A percentile compares a stretch with the other conserved stretches of the same genome.
phyloP scores from a whole-genome alignment of 257 asterid species.

The Prunella vulgaris region DNA sequence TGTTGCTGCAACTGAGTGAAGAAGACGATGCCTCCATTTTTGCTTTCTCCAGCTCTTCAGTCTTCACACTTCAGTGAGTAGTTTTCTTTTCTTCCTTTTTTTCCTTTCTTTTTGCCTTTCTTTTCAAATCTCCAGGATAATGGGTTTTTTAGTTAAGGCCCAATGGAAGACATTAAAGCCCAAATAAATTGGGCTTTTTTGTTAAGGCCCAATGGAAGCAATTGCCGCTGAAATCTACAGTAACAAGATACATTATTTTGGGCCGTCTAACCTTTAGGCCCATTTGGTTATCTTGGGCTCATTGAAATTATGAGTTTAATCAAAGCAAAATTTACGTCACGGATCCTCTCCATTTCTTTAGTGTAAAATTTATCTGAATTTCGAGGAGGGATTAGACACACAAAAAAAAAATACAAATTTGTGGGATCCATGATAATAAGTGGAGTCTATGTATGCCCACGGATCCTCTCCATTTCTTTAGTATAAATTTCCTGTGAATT shows the following conservation, averaged over 20 bases:
- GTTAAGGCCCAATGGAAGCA: neutral
- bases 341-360: too few relatives aligned
- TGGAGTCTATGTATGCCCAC: too few relatives aligned
- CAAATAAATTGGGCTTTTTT: neutral
- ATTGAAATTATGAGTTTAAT: too few relatives aligned
- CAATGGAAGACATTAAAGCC: neutral
- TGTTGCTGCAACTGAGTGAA: constrained; percentile 30
- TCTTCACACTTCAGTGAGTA: neutral
- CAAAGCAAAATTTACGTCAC: too few relatives aligned
- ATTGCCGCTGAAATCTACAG: neutral
- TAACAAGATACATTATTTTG: neutral
- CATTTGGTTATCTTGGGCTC: neutral
- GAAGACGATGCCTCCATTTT: constrained; percentile 46
- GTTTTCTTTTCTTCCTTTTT: neutral
- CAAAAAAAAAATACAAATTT: too few relatives aligned
- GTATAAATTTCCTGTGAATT: too few relatives aligned
- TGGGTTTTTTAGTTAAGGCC: neutral
- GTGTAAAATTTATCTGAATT: too few relatives aligned
- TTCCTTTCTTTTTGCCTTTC: too few relatives aligned
- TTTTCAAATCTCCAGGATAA: too few relatives aligned
- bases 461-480: too few relatives aligned
- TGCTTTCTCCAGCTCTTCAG: constrained; percentile 5
- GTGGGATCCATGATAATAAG: too few relatives aligned
- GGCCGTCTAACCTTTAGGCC: neutral
- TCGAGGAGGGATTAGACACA: too few relatives aligned